Evolutionary conservation across 305 asterid species (phyloP), one percentile per base, ranked within the genome.

Genomic region (Rubia occidens): DNA sequence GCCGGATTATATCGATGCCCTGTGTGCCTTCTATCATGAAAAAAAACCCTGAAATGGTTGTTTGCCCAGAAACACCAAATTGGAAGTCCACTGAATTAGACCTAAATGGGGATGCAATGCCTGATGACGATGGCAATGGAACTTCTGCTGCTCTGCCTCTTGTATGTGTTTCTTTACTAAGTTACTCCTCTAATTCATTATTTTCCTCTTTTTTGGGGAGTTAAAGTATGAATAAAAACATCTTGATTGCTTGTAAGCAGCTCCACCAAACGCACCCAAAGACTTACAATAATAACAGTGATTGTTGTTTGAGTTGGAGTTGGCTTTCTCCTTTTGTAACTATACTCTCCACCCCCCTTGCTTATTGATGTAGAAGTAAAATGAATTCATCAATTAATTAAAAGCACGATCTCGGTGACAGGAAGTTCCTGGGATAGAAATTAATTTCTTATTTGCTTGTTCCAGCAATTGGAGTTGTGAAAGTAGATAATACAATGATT

Each of bases 1-100:
- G 79, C 87, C 90, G 40, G 98, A 95, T 69, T 95, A 95, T 69
- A 78, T 95, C 72, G 99, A 88, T 71, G 96, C 89, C 65, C 83
- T 89, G 81, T 95, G 88, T 80, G 72, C 78, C 72, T 91, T 87
- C 74, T 95, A 95, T 82, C 98, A 89, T 73, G 99, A 95, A 86
- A 94, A 76, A 78, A 95, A 89, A 73, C n/a, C 92, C 96, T 61
- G 96, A 89, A 43, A 83, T 65, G 78, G 85, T 84, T 68, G 89
- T 85, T 77, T 91, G 95, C 77, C 99, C 99, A 56, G 70, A 87
- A 32, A 88, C 92, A 68, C 99, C 99, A 4, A 95, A 89, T 75
- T 95, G 99, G 99, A 95, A 82, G 78, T 80, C 96, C 82, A 85
- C 96, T 71, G 94, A 89, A 62, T 85, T 95, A 78, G 99, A 95